Percentiles rank a stretch among this genome's conserved stretches.
Conservation (phyloP, 2,329 filamentous ascomycete genomes). For the Nothophaeocryptopus gaeumannii region DNA sequence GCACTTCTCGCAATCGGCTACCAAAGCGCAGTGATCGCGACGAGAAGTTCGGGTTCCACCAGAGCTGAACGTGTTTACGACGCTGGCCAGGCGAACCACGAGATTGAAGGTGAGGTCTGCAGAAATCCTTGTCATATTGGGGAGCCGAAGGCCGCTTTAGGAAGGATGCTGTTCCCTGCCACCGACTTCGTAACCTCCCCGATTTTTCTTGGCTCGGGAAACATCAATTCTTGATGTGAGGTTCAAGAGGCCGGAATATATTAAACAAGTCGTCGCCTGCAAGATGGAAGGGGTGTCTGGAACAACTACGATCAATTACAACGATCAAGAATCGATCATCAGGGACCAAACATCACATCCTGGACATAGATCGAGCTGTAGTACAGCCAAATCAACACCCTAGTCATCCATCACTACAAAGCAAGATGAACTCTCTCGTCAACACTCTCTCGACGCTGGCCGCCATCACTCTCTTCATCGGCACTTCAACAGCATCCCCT, state of each 20-base stretch:
- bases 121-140: constrained; percentile 1
- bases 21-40: not conserved
- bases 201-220: not conserved
- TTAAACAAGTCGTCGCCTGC: not conserved
- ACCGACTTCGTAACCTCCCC: constrained; percentile 1
- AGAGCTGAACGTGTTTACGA: not conserved
- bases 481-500: not conserved
- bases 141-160: constrained; percentile 1
- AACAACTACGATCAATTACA: no score
- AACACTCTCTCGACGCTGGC: not conserved
- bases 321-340: no score
- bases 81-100: not conserved
- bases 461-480: not conserved
- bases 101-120: not conserved
- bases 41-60: not conserved
- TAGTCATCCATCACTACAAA: no score
- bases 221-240: constrained; percentile 2
- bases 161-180: not conserved
- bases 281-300: no score
- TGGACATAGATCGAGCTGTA: no score
- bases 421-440: not conserved
- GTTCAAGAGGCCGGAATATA: not conserved
- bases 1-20: not conserved
- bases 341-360: no score
- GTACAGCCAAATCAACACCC: no score